Conservation (phyloP, 2,329 filamentous ascomycete genomes). For the Tolypocladium pustulatum region DNA sequence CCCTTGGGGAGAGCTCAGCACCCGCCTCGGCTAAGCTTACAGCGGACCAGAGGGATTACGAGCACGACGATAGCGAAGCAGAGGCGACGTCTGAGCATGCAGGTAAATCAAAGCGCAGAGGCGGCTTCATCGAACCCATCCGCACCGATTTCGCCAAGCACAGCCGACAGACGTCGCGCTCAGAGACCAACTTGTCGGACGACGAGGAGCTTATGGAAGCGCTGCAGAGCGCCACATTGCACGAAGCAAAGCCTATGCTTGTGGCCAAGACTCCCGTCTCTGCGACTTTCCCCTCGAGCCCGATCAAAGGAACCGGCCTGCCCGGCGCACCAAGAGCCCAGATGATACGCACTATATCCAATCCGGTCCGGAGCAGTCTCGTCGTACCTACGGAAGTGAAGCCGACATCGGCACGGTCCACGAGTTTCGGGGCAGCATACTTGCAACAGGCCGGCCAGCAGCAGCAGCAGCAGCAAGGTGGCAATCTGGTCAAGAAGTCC, state of each 20-base stretch:
- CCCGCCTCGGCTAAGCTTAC: neutral
- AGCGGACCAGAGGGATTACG: neutral
- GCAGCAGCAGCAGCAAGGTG: constrained; percentile 31
- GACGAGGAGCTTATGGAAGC: constrained; percentile 81
- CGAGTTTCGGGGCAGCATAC: constrained; percentile 47
- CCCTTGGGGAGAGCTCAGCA: neutral
- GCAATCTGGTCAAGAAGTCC: constrained; percentile 50
- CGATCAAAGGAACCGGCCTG: constrained; percentile 4
- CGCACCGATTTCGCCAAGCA: constrained; percentile 32
- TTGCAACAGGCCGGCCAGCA: constrained; percentile 45
- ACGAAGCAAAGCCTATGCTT: constrained; percentile 72
- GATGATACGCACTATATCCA: constrained; percentile 37
- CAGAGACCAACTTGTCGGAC: constrained; percentile 45
- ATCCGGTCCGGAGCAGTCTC: constrained; percentile 31
- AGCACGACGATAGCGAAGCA: constrained; percentile 10
- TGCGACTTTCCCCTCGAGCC: constrained; percentile 39
- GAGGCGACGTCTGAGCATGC: constrained; percentile 16
- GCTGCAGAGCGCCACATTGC: constrained; percentile 67
- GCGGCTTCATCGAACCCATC: constrained; percentile 41
- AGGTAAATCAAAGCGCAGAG: constrained; percentile 21
- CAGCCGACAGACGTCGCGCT: constrained; percentile 12
- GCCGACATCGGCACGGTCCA: constrained; percentile 37
- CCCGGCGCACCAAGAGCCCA: constrained; percentile 11
- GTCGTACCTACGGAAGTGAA: constrained; percentile 34
- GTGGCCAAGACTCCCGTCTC: constrained; percentile 77